A percentile compares a stretch with the other conserved stretches of the same genome.
These are phyloP conservation scores for Proliferodiscus dingleyae DNA, from an alignment of 2,329 filamentous ascomycete genomes.

Conservation along the genomic window DNA sequence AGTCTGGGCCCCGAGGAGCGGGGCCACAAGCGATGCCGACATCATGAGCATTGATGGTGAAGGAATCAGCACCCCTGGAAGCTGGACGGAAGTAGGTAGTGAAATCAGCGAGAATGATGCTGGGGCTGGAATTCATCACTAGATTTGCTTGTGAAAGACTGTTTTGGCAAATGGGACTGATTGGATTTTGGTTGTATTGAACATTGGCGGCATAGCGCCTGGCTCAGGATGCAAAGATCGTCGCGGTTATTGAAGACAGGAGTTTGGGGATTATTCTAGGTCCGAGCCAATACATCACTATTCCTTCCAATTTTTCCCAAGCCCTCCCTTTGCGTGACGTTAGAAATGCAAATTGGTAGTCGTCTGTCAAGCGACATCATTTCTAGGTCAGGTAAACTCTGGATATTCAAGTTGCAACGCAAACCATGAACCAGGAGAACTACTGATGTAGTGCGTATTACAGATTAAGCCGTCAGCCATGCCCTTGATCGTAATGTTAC, in stretches of 20 bases:
- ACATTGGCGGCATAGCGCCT: neutral
- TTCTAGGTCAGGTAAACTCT: no score
- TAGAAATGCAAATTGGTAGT: no score
- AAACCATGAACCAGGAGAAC: no score
- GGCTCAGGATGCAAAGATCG: neutral
- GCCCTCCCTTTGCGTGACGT: neutral
- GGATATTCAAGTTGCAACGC: no score
- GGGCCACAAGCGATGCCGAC: constrained; percentile 43
- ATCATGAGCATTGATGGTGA: constrained; percentile 54
- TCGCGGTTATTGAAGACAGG: neutral
- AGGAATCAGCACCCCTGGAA: constrained; percentile 54
- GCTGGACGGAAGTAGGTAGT: constrained; percentile 63
- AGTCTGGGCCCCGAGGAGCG: constrained; percentile 31
- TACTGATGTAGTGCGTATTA: no score
- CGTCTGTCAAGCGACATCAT: no score
- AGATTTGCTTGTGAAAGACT: constrained; percentile 12
- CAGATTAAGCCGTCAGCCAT: no score
- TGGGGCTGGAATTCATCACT: constrained; percentile 21
- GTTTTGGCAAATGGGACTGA: constrained; percentile 4
- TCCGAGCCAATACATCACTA: neutral
- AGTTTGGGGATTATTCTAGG: neutral
- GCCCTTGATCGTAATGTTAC: no score
- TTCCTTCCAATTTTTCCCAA: neutral
- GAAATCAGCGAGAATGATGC: constrained; percentile 44
- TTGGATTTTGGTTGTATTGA: neutral